Base-by-base conservation (phyloP, 2,329 filamentous ascomycete species). In the Dactylonectria macrodidyma region DNA sequence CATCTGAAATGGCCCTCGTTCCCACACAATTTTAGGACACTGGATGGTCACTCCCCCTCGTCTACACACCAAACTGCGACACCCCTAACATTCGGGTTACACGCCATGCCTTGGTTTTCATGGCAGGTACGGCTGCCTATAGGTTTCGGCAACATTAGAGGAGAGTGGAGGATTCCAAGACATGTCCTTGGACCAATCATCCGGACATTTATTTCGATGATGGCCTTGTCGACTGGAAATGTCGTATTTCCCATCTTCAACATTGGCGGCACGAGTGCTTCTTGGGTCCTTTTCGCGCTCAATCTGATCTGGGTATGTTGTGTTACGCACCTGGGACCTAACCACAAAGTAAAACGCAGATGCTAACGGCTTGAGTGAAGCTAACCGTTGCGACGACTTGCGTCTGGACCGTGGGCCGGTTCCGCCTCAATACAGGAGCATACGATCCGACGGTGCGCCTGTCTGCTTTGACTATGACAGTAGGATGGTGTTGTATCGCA, bases 181-280 rank as follows among this genome's bases (percentile, higher is more conserved):
- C 56, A 38, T 14, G 59, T 72, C 44, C 50, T 68, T 19, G 66
- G 52, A 5, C 54, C 62, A 1, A 56, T 54, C 12, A 11, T 69
- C 16, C 55, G 34, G 14, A 59, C 58, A 1, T 57, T 59, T 11
- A 10, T 59, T 8, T 55, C 38, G 24, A 56, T 74, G 46, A 34
- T 71, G 19, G n/a, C 66, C 24, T 24, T 75, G 52, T 48, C 65
- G 14, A 61, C 61, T 14, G 41, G 62, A 22, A 72, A 58, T 38
- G 38, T 56, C 3, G 19, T 71, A 19, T 72, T 73, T 19, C 34
- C 62, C 6, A 36, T 57, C 12, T 55, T 58, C 12, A 11, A 34
- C 19, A 65, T 73, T 8, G 61, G 70, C 12, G 67, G 63, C 14
- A 6, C 10, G 16, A 10, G 10, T n/a, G 24, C 51, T 8, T 56